These are phyloP conservation scores for Peronospora tabacina DNA, from an alignment of 352 stramenopile species.

Conservation along the genomic window DNA sequence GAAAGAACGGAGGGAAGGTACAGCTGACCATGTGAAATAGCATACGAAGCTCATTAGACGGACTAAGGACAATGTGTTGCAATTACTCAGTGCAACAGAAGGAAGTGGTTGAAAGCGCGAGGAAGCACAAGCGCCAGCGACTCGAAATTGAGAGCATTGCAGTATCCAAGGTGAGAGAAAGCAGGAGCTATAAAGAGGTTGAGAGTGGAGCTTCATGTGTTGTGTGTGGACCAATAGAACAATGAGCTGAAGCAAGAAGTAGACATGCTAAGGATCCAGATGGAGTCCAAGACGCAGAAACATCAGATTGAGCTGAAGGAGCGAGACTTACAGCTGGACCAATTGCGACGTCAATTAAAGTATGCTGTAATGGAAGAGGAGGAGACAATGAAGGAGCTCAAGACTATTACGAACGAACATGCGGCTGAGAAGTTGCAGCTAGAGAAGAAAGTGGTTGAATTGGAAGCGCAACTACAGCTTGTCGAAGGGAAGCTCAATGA, in stretches of 20 bases:
- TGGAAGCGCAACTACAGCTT: slow-evolving; percentile 60
- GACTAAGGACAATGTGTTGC: not conserved
- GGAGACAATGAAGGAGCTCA: slow-evolving; percentile 53
- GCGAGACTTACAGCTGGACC: slow-evolving; percentile 55
- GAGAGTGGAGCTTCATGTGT: not conserved
- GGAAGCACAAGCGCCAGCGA: slow-evolving; percentile 40
- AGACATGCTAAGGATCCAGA: slow-evolving; percentile 44
- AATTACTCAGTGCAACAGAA: slow-evolving; percentile 23
- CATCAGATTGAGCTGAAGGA: slow-evolving; percentile 68
- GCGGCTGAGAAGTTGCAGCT: slow-evolving; percentile 50
- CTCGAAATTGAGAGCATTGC: slow-evolving; percentile 51
- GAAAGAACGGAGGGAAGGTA: slow-evolving; percentile 33
- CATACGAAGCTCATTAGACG: not conserved
- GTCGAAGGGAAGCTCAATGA: slow-evolving; percentile 55
- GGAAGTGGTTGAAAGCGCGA: slow-evolving; percentile 22
- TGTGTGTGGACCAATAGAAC: slow-evolving; percentile 22
- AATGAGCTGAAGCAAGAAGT: slow-evolving; percentile 44
- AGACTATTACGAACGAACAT: slow-evolving; percentile 38
- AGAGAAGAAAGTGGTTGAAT: slow-evolving; percentile 63
- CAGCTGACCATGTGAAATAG: not conserved
- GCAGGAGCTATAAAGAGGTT: not conserved
- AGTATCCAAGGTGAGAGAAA: slow-evolving; percentile 43
- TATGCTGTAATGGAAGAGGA: slow-evolving; percentile 58
- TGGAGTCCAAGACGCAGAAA: slow-evolving; percentile 40
- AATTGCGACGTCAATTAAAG: slow-evolving; percentile 59